These are phyloP conservation scores for Eimeria acervulina DNA, from an alignment of 169 alveolate genomes.

Conservation along the genomic window DNA sequence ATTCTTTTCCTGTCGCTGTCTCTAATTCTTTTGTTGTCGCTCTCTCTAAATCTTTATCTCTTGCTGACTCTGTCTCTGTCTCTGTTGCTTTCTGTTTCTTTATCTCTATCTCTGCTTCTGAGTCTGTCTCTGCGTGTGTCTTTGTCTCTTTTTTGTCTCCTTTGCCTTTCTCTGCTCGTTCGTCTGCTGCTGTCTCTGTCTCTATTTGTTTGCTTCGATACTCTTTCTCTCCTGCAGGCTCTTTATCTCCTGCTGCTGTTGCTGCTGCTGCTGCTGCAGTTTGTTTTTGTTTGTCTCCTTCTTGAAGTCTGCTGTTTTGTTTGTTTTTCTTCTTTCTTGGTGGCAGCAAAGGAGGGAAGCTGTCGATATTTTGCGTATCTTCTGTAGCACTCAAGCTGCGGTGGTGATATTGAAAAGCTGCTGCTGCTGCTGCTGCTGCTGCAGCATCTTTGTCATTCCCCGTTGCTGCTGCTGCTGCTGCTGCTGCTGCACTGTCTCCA, in stretches of 20 bases:
- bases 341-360: too few relatives aligned
- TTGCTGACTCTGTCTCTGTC: too few relatives aligned
- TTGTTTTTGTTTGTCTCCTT: neutral
- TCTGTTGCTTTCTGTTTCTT: too few relatives aligned
- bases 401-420: neutral
- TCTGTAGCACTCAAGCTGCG: constrained; percentile 7
- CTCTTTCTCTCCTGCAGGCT: neutral
- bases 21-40: too few relatives aligned
- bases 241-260: neutral
- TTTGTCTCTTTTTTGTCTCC: too few relatives aligned
- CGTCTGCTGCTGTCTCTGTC: too few relatives aligned
- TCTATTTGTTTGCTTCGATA: neutral
- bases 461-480: constrained; percentile 22
- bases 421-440: constrained; percentile 45
- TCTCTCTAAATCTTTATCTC: too few relatives aligned
- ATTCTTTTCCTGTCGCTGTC: too few relatives aligned
- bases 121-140: too few relatives aligned
- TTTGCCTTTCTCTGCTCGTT: too few relatives aligned
- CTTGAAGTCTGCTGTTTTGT: neutral
- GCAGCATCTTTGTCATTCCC: neutral
- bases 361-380: neutral
- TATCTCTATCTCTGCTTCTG: too few relatives aligned
- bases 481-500: neutral
- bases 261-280: neutral
- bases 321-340: too few relatives aligned